These are phyloP conservation scores for Colletotrichum destructivum DNA, from an alignment of 2,329 filamentous ascomycete species.

Conservation along the genomic window DNA sequence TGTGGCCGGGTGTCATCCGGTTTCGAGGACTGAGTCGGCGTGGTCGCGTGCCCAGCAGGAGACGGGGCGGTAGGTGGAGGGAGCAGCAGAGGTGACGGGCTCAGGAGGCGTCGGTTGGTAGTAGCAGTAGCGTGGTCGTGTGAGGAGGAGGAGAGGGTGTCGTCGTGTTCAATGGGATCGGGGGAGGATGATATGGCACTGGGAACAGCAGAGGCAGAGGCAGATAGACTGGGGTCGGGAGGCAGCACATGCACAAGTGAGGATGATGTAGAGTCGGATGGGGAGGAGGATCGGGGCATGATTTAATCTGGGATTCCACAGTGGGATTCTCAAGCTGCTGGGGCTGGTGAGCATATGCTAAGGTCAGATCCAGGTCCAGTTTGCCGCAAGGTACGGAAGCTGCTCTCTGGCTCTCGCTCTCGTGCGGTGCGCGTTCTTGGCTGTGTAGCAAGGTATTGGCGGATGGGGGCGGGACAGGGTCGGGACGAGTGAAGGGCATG, in stretches of 20 bases:
- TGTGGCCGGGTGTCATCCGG: conserved; percentile 31
- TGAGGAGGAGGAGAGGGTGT: conserved; percentile 21
- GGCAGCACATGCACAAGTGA: conserved; percentile 42
- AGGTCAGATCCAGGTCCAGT: conserved; percentile 5
- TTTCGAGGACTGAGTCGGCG: conserved; percentile 8
- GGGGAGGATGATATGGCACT: conserved; percentile 40
- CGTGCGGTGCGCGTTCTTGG: conserved; percentile 4
- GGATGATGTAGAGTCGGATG: conserved; percentile 36
- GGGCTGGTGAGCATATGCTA: conserved; percentile 30
- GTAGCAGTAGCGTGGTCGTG: conserved; percentile 13
- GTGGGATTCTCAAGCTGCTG: conserved; percentile 32
- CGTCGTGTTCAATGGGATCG: conserved; percentile 36
- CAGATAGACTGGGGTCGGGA: conserved; percentile 34
- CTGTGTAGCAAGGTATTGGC: too few relatives aligned
- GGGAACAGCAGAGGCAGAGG: conserved; percentile 21
- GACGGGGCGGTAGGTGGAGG: conserved; percentile 33
- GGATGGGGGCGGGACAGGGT: conserved; percentile 12
- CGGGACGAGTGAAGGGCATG: conserved; percentile 29
- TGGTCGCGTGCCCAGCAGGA: conserved; percentile 40
- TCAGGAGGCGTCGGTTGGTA: conserved; percentile 32
- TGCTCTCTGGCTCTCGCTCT: conserved; percentile 11
- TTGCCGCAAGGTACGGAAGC: conserved; percentile 10
- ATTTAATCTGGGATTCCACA: conserved; percentile 40
- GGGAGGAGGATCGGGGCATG: conserved; percentile 41
- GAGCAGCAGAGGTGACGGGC: conserved; percentile 35